These are phyloP conservation scores for Fagopyrum tataricum DNA, from an alignment of 148 eudicot species.

Conservation along the genomic window DNA sequence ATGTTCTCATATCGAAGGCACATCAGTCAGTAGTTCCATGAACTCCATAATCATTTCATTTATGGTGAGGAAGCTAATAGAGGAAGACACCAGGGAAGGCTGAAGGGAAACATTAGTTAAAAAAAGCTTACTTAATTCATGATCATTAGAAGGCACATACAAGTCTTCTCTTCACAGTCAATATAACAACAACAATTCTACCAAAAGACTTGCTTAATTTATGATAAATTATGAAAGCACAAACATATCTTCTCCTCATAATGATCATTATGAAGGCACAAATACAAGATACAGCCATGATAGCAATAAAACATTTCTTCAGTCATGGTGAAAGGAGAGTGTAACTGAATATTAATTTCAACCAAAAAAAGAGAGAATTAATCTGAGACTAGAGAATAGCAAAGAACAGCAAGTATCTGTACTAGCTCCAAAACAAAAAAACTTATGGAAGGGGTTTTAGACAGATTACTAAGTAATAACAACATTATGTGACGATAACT, in stretches of 20 bases:
- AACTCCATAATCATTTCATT: neutral
- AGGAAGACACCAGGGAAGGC: neutral
- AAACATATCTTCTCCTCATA: no score
- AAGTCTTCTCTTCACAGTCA: neutral
- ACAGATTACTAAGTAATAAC: neutral
- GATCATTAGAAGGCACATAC: neutral
- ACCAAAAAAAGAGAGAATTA: no score
- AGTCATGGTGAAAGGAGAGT: neutral
- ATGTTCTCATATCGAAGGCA: neutral
- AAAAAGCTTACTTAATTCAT: neutral
- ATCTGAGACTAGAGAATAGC: neutral
- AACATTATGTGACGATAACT: constrained; percentile 19
- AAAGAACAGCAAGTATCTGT: neutral
- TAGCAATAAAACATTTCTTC: neutral
- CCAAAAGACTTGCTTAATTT: no score
- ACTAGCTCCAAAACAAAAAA: neutral
- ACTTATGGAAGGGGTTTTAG: neutral
- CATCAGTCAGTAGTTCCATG: neutral
- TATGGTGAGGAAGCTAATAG: no score
- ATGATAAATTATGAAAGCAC: no score
- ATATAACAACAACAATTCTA: neutral
- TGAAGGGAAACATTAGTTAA: neutral
- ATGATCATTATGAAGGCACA: neutral
- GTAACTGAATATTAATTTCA: neutral
- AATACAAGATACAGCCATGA: neutral